Conservation (phyloP, 2,329 filamentous ascomycete species). For the Byssoonygena ceratinophila region DNA sequence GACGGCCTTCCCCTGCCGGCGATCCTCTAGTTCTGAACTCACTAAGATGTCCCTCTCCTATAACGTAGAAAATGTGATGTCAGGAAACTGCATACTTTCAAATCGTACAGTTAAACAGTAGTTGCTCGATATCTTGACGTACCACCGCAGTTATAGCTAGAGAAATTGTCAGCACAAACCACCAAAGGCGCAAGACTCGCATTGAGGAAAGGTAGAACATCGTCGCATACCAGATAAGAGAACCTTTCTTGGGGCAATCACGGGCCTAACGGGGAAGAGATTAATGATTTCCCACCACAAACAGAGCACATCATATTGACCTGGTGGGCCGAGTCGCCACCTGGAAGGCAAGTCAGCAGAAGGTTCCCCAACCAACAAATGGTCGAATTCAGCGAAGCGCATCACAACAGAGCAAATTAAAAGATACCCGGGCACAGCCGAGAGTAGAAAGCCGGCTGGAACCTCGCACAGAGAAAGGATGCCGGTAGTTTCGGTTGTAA, state of each 20-base stretch:
- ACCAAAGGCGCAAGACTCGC: not conserved
- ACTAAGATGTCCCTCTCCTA: constrained; percentile 66
- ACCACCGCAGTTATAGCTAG: constrained; percentile 73
- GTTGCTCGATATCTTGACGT: constrained; percentile 31
- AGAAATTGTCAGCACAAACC: constrained; percentile 14
- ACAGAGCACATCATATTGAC: constrained; percentile 42
- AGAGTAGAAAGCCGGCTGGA: not conserved
- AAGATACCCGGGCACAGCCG: not conserved
- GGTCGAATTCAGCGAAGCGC: not conserved
- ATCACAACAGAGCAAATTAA: not conserved
- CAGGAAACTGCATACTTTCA: constrained; percentile 21
- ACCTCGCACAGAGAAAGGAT: not conserved
- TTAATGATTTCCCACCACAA: constrained; percentile 17
- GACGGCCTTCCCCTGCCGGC: constrained; percentile 1
- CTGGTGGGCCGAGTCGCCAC: constrained; percentile 64
- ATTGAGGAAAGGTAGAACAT: constrained; percentile 15
- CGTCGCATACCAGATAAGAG: constrained; percentile 63
- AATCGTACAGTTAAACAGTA: constrained; percentile 3
- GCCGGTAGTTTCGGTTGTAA: not conserved
- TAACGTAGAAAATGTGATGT: constrained; percentile 17
- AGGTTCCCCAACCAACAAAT: not conserved
- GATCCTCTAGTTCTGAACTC: constrained; percentile 32
- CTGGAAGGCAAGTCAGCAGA: constrained; percentile 35
- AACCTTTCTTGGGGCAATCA: constrained; percentile 75
- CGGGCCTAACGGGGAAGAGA: constrained; percentile 49